Conservation (phyloP, 768 basidiomycete species). For the Phlebiopsis gigantea region DNA sequence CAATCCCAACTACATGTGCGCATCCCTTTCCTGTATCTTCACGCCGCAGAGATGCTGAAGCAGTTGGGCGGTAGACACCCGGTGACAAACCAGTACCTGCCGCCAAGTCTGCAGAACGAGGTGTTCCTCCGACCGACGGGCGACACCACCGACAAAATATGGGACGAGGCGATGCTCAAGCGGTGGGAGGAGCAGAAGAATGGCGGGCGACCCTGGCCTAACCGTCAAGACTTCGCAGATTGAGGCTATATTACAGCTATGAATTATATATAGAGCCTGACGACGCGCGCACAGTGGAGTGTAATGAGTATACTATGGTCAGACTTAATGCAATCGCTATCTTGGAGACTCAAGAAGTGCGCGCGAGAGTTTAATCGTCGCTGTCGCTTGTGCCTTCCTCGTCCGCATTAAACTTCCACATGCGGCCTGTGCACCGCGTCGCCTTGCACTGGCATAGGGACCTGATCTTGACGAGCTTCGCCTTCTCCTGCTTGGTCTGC, state of each 20-base stretch:
- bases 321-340: neutral
- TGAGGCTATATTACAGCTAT: too few relatives aligned
- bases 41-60: neutral
- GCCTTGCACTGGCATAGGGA: neutral
- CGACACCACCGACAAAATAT: slow-evolving; percentile 34
- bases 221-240: neutral
- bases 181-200: slow-evolving; percentile 44
- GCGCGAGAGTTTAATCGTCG: neutral
- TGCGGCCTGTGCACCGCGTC: neutral
- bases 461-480: neutral
- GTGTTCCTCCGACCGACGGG: slow-evolving; percentile 34
- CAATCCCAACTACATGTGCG: slow-evolving; percentile 40
- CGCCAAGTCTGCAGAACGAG: slow-evolving; percentile 33
- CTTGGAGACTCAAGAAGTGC: neutral
- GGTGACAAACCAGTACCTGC: slow-evolving; percentile 48
- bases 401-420: neutral
- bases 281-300: too few relatives aligned
- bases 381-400: neutral
- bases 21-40: neutral
- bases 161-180: slow-evolving; percentile 43
- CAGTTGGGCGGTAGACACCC: slow-evolving; percentile 42
- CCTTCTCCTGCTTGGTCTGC: neutral
- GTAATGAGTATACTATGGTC: neutral
- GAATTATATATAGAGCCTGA: too few relatives aligned
- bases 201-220: slow-evolving; percentile 28